Evolutionary conservation across 1,284 basidiomycete genomes (phyloP), one percentile per base, ranked within the genome.

Genomic region (Apiotrichum montevideense): DNA sequence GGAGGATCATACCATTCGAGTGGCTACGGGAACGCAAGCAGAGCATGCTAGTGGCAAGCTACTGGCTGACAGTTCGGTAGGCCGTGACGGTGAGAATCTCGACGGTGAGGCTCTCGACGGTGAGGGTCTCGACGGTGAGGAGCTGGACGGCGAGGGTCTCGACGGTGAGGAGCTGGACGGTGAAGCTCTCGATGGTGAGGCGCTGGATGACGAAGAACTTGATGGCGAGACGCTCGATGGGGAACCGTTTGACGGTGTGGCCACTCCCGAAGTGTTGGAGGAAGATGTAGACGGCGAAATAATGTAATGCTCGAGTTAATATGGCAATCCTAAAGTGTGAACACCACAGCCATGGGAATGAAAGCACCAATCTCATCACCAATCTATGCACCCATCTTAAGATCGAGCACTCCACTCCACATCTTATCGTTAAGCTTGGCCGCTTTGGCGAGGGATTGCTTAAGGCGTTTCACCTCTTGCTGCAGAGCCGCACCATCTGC

Each of bases 351-450:
- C 29, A 29, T 29, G 3, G 14, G 33, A 39, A 43, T 35, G 32
- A 34, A 33, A 43, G 34, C 32, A 34, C 33, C 29, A 29, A 44
- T 51, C 43, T 41, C 43, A 6, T 44, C 9, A 47, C 15, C 33
- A 37, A 33, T 47, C 46, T 53, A 57, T 34, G 44, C 21, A 15
- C 55, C 52, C 58, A 71, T 29, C 39, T 68, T 66, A 42, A 69
- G 37, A 52, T 76, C 73, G 15, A 76, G 70, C 0, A 93, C 83
- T 1, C 82, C 83, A 63, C 87, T 86, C 91, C 91, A 94, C 86
- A 94, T 93, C 52, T 83, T 81, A 67, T 93, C 89, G 64, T 94
- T 95, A 56, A 93, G 81, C 37, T 85, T 83, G 67, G 89, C 88
- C 4, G 91, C 91, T 69, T 84, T 86, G 33, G 83, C 83, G 1